Base-by-base conservation (phyloP, 2,329 filamentous ascomycete genomes). In the Botrytis paeoniae region DNA sequence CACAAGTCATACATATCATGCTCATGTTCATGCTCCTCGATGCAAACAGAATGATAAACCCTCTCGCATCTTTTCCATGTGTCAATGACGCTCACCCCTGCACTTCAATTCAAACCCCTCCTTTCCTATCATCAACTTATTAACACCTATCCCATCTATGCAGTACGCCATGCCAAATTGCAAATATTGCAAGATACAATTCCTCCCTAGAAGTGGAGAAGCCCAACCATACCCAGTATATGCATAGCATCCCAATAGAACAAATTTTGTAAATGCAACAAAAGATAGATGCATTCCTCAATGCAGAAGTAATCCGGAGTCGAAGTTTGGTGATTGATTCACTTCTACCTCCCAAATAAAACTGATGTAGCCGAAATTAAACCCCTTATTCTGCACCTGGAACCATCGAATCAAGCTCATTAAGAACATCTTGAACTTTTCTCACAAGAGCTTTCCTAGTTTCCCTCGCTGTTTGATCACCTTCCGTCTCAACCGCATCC, bases 401-500 rank as follows among this genome's bases (percentile, higher is more conserved):
- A 32, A 65, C 74, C 61, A 75, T 76, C 3, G 72, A 75, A 76
- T 96, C 93, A 73, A 95, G 80, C 41, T 85, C 84, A 79, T 86
- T 89, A 76, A 96, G 81, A 61, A 92, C 83, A 18, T 84, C 86
- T 80, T 95, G 92, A 5, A 92, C 90, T 75, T 91, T 86, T 78
- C 85, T 88, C n/a, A 95, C 91, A 69, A 95, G 82, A 73, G 90
- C 91, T 83, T 92, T 95, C 79, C 93, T 85, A 80, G 85, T 88
- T 20, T 85, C 82, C 75, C 92, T 86, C 39, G 92, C 89, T 20
- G 91, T 89, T 16, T 84, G 81, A 76, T 93, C 89, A 8, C 92
- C 92, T 65, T 91, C 90, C 0, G 90, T 91, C 77, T 95, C 92
- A 4, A 95, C 89, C 35, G 87, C 90, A 80, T 96, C 93, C 57